These are phyloP conservation scores for Pythium phragmitis DNA, from an alignment of 352 stramenopile species.

Conservation along the genomic window DNA sequence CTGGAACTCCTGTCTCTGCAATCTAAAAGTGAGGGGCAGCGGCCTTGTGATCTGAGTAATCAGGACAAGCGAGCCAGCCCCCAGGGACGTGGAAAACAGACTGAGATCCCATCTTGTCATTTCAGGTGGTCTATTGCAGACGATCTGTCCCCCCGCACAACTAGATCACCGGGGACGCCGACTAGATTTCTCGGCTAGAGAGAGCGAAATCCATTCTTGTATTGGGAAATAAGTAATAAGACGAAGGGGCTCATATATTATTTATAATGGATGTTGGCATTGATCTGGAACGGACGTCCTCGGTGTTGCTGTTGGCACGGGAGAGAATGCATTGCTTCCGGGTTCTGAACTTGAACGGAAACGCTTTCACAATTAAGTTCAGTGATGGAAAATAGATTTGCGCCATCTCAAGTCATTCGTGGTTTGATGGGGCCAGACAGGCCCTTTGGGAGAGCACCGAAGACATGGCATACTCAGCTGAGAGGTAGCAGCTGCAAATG, in stretches of 20 bases:
- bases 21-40: neutral
- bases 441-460: neutral
- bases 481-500: neutral
- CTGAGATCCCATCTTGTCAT: slow-evolving; percentile 38
- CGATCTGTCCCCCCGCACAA: neutral
- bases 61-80: slow-evolving; percentile 15
- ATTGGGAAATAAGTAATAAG: slow-evolving; percentile 7
- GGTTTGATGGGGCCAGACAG: neutral
- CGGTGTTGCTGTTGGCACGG: neutral
- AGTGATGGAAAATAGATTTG: neutral
- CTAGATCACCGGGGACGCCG: neutral
- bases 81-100: neutral
- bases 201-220: no score
- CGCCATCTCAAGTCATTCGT: no score
- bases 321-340: neutral
- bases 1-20: neutral
- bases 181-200: neutral
- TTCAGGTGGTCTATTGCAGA: slow-evolving; percentile 23
- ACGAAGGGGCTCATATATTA: neutral
- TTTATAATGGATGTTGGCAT: no score
- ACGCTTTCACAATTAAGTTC: neutral
- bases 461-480: neutral
- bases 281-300: neutral
- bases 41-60: slow-evolving; percentile 18
- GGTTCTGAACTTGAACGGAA: neutral